These are phyloP conservation scores for Prototheca wickerhamii DNA, from an alignment of 163 green algal species.

Conservation along the genomic window DNA sequence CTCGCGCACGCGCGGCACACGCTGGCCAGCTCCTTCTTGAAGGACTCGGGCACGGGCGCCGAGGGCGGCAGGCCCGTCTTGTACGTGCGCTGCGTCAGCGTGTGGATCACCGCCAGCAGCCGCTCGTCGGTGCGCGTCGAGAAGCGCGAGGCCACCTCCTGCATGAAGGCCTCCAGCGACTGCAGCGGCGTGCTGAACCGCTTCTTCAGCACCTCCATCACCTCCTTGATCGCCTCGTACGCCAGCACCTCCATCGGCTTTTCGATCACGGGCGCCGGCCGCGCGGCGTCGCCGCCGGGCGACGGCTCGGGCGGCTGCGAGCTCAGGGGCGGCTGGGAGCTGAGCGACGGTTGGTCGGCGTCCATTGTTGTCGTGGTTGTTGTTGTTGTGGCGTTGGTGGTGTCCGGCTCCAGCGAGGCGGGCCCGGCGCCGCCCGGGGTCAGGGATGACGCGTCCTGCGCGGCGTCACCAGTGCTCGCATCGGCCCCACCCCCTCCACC, in stretches of 20 bases:
- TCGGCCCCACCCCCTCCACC: background rate
- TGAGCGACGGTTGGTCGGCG: background rate
- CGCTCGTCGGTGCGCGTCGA: conserved; percentile 79
- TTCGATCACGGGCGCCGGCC: conserved; percentile 7
- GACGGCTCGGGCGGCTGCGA: background rate
- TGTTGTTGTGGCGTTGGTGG: conserved; percentile 8
- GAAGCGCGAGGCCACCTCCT: conserved; percentile 58
- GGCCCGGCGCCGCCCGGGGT: no score
- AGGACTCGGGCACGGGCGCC: conserved; percentile 52
- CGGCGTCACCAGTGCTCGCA: background rate
- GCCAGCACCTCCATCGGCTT: conserved; percentile 38
- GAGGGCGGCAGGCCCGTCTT: conserved; percentile 59
- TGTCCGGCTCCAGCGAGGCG: background rate
- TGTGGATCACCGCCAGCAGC: conserved; percentile 87
- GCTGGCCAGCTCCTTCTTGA: conserved; percentile 79
- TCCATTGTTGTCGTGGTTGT: background rate
- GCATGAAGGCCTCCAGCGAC: conserved; percentile 47
- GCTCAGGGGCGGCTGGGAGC: conserved; percentile 1
- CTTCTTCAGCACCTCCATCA: conserved; percentile 65
- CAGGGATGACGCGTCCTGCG: background rate
- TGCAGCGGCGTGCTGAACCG: conserved; percentile 34
- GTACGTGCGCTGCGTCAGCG: conserved; percentile 85
- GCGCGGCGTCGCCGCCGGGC: background rate
- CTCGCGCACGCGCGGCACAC: conserved; percentile 70
- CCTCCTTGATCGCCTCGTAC: conserved; percentile 81